Base-by-base conservation (phyloP, 1,284 basidiomycete genomes). In the Puccinia triticina region DNA sequence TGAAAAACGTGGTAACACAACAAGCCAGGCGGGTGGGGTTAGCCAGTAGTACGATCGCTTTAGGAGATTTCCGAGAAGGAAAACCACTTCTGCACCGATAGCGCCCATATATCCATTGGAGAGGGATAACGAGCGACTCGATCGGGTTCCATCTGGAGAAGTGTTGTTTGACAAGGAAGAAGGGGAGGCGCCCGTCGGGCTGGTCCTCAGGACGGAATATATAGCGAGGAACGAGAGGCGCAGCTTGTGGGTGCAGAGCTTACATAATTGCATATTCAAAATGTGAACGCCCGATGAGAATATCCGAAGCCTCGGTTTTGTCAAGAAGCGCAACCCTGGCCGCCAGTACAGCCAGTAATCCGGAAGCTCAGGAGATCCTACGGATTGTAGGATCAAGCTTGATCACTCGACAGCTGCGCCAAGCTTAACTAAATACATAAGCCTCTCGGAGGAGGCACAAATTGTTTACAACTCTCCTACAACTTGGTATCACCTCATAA, bases 61-160 rank as follows among this genome's bases (percentile, higher is more conserved):
- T 76, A 76, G 74, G 74, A 76, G 59, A 46, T 76, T 50, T 76
- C 59, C 57, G 11, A 23, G 29, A 7, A 46, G 59, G 43, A 76
- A 50, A 76, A 61, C 74, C 74, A 76, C 74, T 76, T 64, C 74
- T 64, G 46, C 74, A 76, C 74, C 74, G 74, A 76, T 76, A 76
- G 74, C 74, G 74, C 74, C 74, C 72, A 16, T 61, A 26, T 29
- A 71, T 50, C 69, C 43, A 61, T 61, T 46, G 34, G 29, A 32
- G 21, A 14, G 23, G 59, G 59, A 64, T 76, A 61, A 46, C 46
- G 74, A 76, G 74, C 74, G 74, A 76, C 74, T 76, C 74, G 57
- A 76, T 76, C 74, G 74, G 74, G 74, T 76, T 76, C 74, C 74
- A 76, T 61, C 74, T 76, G 37, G 74, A 76, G 74, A 64, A 76